These are phyloP conservation scores for Aspergillus tamarii DNA, from an alignment of 2,329 filamentous ascomycete genomes.

Conservation along the genomic window DNA sequence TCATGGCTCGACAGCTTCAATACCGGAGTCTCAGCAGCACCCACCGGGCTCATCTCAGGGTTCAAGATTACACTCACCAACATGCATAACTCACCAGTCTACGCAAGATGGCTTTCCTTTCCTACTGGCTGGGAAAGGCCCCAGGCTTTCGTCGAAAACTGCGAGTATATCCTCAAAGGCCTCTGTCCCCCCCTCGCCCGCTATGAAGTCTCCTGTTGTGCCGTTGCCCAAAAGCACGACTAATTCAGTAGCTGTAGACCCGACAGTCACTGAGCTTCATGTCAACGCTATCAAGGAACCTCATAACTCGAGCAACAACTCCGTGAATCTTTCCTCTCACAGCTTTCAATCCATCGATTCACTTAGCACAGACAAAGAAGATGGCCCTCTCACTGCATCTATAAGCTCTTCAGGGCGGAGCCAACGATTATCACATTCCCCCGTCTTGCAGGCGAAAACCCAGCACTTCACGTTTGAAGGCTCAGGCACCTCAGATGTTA, in stretches of 20 bases:
- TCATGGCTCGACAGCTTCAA: constrained; percentile 25
- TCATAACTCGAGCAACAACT: constrained; percentile 35
- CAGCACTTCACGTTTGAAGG: constrained; percentile 34
- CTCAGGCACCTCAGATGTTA: constrained; percentile 21
- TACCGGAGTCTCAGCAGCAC: constrained; percentile 29
- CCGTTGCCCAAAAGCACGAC: constrained; percentile 39
- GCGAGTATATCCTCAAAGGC: constrained; percentile 47
- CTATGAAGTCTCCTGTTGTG: constrained; percentile 41
- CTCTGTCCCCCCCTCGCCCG: constrained; percentile 41
- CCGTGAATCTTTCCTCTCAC: constrained; percentile 35
- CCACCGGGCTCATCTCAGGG: constrained; percentile 37
- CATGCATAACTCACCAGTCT: constrained; percentile 33
- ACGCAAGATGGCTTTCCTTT: constrained; percentile 31
- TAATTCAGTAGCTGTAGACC: constrained; percentile 44
- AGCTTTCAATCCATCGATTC: constrained; percentile 35
- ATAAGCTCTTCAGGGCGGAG: constrained; percentile 35
- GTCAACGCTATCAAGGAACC: constrained; percentile 41
- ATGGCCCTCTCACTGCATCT: constrained; percentile 32
- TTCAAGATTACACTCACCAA: constrained; percentile 43
- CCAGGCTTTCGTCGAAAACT: constrained; percentile 46
- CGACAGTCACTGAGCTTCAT: constrained; percentile 51
- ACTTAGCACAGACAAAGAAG: constrained; percentile 33
- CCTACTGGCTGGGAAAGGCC: constrained; percentile 33
- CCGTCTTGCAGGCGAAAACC: constrained; percentile 35
- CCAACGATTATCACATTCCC: constrained; percentile 36